Evolutionary conservation across 2,329 filamentous ascomycete species (phyloP), one percentile per base, ranked within the genome.

Genomic region (Aspergillus sp.): DNA sequence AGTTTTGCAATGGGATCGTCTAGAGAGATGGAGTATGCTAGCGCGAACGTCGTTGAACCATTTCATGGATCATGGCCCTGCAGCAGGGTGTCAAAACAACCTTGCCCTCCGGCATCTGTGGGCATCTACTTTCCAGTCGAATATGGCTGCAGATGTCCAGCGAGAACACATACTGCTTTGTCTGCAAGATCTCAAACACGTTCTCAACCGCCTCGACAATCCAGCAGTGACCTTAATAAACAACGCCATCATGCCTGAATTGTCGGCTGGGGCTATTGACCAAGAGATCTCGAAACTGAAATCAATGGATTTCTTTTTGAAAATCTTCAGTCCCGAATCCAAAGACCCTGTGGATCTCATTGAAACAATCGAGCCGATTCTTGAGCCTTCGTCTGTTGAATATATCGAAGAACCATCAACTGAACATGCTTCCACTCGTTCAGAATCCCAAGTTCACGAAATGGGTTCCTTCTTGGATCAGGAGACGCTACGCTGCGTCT

Each of bases 271-370:
- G n/a, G 88, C 89, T 0, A 84, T 93, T 6, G 90, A 97, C 50
- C 83, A 89, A 43, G 91, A 98, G 61, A 85, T 96, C 27, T 91
- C 88, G 9, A 90, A 90, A 57, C 76, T 97, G 30, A 95, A 88
- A 10, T 97, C 91, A 0, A 93, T 95, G 80, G 91, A 96, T 60
- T 97, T 97, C 64, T 97, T 98, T 66, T 76, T 90, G 40, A 88
- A 84, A 32, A 79, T 98, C 1, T 97, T 97, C 61, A 86, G 88
- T 47, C 83, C 90, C 32, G 86, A 93, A 45, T 79, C 84, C 46
- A 82, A 85, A 37, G 85, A 96, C 53, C 88, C 91, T 0, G 79
- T 91, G 9, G 78, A 84, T 5, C 81, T 96, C 13, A 96, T 98
- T 46, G 90, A 96, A 58, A 93, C 84, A 27, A 72, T 98, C 31